Percentiles rank a stretch among this genome's conserved stretches.
Conservation (phyloP, 179 eudicot genomes). For the Spinacia oleracea region DNA sequence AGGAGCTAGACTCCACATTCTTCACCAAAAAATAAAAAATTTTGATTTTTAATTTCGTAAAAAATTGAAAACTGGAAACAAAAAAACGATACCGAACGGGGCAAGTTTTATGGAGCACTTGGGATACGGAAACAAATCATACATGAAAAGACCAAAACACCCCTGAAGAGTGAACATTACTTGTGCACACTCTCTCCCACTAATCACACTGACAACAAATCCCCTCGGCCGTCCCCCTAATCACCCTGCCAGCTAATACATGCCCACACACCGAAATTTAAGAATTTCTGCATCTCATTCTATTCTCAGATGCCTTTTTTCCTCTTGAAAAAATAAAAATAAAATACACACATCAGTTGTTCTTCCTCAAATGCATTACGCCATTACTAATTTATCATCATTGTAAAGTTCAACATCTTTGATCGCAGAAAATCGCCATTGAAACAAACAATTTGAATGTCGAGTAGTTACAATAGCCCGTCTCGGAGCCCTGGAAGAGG, state of each 20-base stretch:
- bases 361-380: conserved; percentile 1
- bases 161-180: background rate
- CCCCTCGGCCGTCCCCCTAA: background rate
- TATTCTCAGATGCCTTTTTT: background rate
- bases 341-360: background rate
- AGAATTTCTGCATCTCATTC: conserved; percentile 27
- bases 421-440: too few relatives aligned
- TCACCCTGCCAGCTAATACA: conserved; percentile 38
- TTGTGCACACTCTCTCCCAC: background rate
- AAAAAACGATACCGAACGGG: too few relatives aligned
- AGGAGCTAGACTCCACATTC: too few relatives aligned
- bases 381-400: too few relatives aligned
- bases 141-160: background rate
- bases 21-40: too few relatives aligned
- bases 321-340: background rate
- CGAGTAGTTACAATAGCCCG: conserved; percentile 51
- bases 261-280: conserved; percentile 28
- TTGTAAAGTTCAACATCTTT: background rate
- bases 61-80: too few relatives aligned
- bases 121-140: too few relatives aligned
- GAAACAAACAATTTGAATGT: conserved; percentile 20
- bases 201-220: conserved; percentile 29
- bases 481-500: conserved; percentile 57
- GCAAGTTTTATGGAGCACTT: too few relatives aligned
- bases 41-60: too few relatives aligned